These are phyloP conservation scores for Aspergillus sparsus DNA, from an alignment of 495 filamentous ascomycete species.

Conservation along the genomic window DNA sequence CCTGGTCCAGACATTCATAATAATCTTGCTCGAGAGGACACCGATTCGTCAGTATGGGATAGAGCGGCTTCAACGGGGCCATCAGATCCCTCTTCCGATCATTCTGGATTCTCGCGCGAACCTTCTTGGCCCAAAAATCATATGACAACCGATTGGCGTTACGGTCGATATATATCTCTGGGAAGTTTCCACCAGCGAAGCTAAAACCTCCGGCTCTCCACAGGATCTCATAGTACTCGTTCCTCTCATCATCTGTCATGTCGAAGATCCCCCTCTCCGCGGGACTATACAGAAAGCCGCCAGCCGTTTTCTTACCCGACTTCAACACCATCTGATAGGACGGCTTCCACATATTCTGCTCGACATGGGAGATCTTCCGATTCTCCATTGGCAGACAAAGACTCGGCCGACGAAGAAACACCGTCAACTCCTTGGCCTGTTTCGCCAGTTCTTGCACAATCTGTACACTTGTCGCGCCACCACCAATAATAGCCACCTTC, in stretches of 20 bases:
- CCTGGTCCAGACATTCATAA: constrained; percentile 56
- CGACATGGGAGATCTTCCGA: constrained; percentile 34
- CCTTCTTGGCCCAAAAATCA: constrained; percentile 57
- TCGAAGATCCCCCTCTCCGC: constrained; percentile 44
- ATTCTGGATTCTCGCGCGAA: constrained; percentile 49
- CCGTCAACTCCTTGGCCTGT: constrained; percentile 36
- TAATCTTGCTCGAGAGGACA: constrained; percentile 54
- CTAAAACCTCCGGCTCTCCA: constrained; percentile 53
- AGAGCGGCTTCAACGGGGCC: constrained; percentile 49
- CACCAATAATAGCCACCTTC: constrained; percentile 31
- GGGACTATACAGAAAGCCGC: constrained; percentile 47
- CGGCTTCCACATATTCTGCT: constrained; percentile 47
- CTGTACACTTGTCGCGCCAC: constrained; percentile 30
- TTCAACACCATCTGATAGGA: constrained; percentile 42
- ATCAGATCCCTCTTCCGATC: constrained; percentile 50
- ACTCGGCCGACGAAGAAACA: constrained; percentile 54
- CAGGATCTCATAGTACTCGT: constrained; percentile 46
- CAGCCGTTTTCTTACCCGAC: constrained; percentile 36
- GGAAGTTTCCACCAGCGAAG: constrained; percentile 52
- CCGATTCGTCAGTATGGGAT: constrained; percentile 54
- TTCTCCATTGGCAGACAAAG: constrained; percentile 47
- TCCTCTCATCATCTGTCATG: constrained; percentile 46
- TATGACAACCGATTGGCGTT: constrained; percentile 51
- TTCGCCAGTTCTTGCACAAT: constrained; percentile 34
- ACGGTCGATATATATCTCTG: constrained; percentile 45